These are phyloP conservation scores for Aspergillus thermomutatus DNA, from an alignment of 2,329 filamentous ascomycete species.

Conservation along the genomic window DNA sequence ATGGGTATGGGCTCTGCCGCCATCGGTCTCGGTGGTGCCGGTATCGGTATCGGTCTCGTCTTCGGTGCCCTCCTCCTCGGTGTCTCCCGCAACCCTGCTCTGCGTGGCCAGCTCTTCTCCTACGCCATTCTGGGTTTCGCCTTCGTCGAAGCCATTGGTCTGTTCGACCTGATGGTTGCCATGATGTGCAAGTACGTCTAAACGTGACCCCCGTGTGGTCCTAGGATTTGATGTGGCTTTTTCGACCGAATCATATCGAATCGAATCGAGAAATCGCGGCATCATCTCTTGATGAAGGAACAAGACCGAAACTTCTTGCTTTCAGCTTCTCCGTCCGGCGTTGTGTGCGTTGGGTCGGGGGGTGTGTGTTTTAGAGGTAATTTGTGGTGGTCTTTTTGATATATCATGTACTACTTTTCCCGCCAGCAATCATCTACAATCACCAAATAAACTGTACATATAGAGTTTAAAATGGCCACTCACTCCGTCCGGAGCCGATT, in stretches of 20 bases:
- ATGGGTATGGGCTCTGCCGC: slow-evolving; percentile 83
- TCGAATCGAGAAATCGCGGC: not conserved
- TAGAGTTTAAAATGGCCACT: slow-evolving; percentile 30
- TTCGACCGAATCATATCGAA: not conserved
- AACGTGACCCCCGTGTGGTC: slow-evolving; percentile 13
- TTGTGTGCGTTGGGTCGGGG: not conserved
- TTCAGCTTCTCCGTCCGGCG: not conserved
- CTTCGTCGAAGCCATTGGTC: slow-evolving; percentile 78
- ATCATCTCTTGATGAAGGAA: not conserved
- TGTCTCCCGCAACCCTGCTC: slow-evolving; percentile 90
- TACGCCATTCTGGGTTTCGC: slow-evolving; percentile 95
- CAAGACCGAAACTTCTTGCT: not conserved
- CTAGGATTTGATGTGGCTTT: too few species aligned
- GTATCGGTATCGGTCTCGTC: slow-evolving; percentile 94
- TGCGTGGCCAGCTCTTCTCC: slow-evolving; percentile 93
- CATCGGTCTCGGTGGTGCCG: slow-evolving; percentile 87
- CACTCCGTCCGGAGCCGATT: too few species aligned
- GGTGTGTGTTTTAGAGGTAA: slow-evolving; percentile 13
- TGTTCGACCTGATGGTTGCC: slow-evolving; percentile 87
- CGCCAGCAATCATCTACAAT: slow-evolving; percentile 19
- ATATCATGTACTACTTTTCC: slow-evolving; percentile 28
- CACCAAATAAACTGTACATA: slow-evolving; percentile 28
- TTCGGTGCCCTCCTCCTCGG: slow-evolving; percentile 85
- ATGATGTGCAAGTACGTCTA: slow-evolving; percentile 85
- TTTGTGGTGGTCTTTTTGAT: slow-evolving; percentile 28